phyloP scores from a whole-genome alignment of 306 rosid species.

The Prunus campanulata region DNA sequence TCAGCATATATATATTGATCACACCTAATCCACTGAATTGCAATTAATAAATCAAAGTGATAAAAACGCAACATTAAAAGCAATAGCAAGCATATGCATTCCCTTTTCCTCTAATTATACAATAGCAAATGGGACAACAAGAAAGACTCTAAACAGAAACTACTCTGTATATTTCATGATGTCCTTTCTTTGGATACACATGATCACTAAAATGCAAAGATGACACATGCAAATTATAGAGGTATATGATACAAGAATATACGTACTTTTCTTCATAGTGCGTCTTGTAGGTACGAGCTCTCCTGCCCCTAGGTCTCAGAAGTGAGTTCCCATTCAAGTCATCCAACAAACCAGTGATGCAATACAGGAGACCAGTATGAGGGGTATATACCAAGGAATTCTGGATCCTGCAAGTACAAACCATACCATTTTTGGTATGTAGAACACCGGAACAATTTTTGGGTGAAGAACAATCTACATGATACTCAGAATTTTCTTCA shows the following conservation, averaged over 20 bases:
- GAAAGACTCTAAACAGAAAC: no score
- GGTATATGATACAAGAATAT: slow-evolving; percentile 22
- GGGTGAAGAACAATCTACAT: slow-evolving; percentile 11
- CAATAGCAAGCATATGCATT: no score
- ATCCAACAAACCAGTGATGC: slow-evolving; percentile 35
- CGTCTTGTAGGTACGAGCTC: slow-evolving; percentile 45
- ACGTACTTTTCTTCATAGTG: slow-evolving; percentile 34
- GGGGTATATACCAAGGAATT: slow-evolving; percentile 66
- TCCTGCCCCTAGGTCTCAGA: slow-evolving; percentile 33
- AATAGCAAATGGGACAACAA: no score
- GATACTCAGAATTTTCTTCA: slow-evolving; percentile 2
- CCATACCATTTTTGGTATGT: slow-evolving; percentile 38
- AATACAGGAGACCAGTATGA: slow-evolving; percentile 49
- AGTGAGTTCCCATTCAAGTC: slow-evolving; percentile 53
- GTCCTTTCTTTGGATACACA: not conserved
- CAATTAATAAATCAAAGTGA: no score
- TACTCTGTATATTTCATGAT: not conserved
- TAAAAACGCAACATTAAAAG: no score
- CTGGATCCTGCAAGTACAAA: slow-evolving; percentile 49
- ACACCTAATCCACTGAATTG: no score
- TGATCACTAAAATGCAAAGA: not conserved
- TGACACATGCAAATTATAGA: not conserved
- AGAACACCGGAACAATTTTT: slow-evolving; percentile 13
- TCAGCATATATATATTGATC: no score
- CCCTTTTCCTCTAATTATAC: no score